Evolutionary conservation across 2,329 filamentous ascomycete species (phyloP).

Genomic region (Phyllosticta ampelicida): DNA sequence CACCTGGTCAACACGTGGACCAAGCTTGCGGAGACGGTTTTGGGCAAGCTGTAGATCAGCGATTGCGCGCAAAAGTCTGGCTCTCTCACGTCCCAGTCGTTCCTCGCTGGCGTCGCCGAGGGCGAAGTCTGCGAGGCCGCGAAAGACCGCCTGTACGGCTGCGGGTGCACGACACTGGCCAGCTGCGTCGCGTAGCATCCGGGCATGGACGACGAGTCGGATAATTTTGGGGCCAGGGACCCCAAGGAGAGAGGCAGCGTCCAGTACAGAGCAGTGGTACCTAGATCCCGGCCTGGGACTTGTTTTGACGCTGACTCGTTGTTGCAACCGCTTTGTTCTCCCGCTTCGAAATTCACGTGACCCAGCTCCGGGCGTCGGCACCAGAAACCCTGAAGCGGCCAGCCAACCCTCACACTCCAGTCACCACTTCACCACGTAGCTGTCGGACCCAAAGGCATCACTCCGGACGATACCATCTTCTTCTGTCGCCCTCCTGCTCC

Average conservation of each 20-base stretch:
- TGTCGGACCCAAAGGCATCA: neutral
- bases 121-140: no score
- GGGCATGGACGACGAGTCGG: neutral
- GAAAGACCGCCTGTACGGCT: no score
- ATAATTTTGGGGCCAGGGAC: neutral
- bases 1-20: neutral
- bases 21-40: neutral
- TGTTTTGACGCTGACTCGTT: neutral
- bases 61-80: neutral
- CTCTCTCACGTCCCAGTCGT: neutral
- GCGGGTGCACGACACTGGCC: neutral
- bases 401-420: neutral
- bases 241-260: neutral
- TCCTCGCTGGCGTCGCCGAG: no score
- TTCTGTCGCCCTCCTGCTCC: slow-evolving; percentile 1
- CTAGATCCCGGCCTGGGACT: neutral
- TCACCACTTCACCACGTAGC: neutral
- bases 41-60: neutral
- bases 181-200: neutral
- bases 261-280: no score
- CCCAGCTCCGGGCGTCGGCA: neutral
- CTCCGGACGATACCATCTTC: neutral
- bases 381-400: neutral
- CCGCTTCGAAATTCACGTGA: neutral
- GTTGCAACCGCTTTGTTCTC: neutral